phyloP scores from a whole-genome alignment of 2,329 filamentous ascomycete species.

The Penicillium sp. region DNA sequence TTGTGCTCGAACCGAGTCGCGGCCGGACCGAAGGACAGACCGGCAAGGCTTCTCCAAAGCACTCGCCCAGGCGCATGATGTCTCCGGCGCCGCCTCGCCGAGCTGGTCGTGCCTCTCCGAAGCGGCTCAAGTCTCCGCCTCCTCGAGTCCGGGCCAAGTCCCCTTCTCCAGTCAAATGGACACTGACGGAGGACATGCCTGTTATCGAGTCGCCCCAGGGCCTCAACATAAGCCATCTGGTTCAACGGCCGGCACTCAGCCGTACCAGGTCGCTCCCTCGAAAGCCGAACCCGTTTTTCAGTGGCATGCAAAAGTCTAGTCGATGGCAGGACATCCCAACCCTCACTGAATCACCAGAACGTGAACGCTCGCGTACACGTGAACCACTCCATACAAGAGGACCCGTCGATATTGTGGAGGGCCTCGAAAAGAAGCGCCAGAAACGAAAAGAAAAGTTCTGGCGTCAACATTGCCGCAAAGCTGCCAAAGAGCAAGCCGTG shows the following conservation, averaged over 20 bases:
- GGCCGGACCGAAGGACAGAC: conserved; percentile 42
- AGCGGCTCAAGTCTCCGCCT: conserved; percentile 64
- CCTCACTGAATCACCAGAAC: conserved; percentile 35
- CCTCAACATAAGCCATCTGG: conserved; percentile 51
- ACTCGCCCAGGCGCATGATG: conserved; percentile 59
- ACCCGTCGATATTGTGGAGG: conserved; percentile 97
- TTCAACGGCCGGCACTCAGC: conserved; percentile 61
- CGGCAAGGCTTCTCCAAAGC: conserved; percentile 51
- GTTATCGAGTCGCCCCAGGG: conserved; percentile 44
- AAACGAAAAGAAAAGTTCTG: conserved; percentile 88
- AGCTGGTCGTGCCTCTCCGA: conserved; percentile 55
- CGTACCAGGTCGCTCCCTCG: conserved; percentile 84
- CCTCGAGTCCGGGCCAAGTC: conserved; percentile 50
- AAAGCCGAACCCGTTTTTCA: conserved; percentile 64
- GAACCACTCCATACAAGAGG: conserved; percentile 67
- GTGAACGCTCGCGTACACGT: conserved; percentile 33
- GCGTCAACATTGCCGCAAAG: conserved; percentile 81
- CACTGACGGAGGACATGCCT: conserved; percentile 38
- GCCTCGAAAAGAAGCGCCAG: conserved; percentile 88
- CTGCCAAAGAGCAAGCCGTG: conserved; percentile 61
- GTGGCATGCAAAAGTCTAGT: conserved; percentile 29
- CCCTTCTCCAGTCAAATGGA: conserved; percentile 39
- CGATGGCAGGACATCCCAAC: conserved; percentile 31
- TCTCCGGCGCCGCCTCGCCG: conserved; percentile 49
- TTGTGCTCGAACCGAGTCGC: conserved; percentile 50